Base-by-base conservation (phyloP, 257 asterid genomes). In the Plantago ovata region DNA sequence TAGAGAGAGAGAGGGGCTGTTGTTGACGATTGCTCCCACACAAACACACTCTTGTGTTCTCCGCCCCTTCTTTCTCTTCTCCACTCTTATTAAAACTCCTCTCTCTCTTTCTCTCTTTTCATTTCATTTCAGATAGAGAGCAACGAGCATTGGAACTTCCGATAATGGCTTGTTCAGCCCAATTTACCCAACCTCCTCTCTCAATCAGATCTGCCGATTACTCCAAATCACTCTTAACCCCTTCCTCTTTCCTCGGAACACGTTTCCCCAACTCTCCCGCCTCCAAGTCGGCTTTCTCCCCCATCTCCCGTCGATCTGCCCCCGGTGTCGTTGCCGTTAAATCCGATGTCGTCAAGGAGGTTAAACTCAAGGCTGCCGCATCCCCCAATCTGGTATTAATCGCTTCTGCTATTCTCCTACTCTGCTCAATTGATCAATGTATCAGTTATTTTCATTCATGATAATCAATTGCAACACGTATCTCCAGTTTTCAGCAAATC, bases 321-420 rank as follows among this genome's bases (percentile, higher is more conserved):
- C 47, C 70, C 46, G 66, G n/a, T 10, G 78, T 84, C 18, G 73
- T 74, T n/a, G 88, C 90, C 1, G 93, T 87, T 48, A 74, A 83
- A 8, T 84, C 95, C 10, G 91, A 90, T 76, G 89, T 81, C 13
- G 78, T 81, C 68, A 87, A 87, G 87, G 91, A 79, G 67, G n/a
- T n/a, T n/a, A 84, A 82, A 74, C 64, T 78, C 52, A 79, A 83
- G 50, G 65, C 86, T 61, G 72, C 40, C 41, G 36, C 36, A 28
- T 0, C 6, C 2, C 51, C 84, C 66, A 79, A 76, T 74, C 72
- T 77, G 89, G 96, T 90, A 77, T 46, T n/a, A n/a, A n/a, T 7
- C 38, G 1, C 59, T 14, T 43, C 24, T 5, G n/a, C 32, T 24
- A 2, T 24, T 24, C 32, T 2, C 2, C 5, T 6, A 9, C 13